Evolutionary conservation across 108 stramenopile genomes (phyloP).

Genomic region (Stephanodiscus minutulus): DNA sequence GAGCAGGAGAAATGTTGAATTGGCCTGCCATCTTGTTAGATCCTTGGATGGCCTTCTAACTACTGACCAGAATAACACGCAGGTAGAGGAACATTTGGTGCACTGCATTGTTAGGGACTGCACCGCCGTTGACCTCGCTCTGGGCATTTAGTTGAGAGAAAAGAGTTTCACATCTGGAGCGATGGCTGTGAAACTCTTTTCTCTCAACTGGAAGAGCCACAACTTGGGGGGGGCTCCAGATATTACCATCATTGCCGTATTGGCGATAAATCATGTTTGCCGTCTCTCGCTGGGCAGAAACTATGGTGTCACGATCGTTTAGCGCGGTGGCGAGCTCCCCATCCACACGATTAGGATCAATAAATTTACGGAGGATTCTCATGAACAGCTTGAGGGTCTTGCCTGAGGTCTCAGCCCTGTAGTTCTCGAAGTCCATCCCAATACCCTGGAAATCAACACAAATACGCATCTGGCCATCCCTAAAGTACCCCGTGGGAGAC

Average conservation of each 20-base stretch:
- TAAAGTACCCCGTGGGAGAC: neutral
- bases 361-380: neutral
- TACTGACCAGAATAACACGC: too few relatives aligned
- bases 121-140: too few relatives aligned
- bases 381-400: neutral
- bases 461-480: neutral
- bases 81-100: too few relatives aligned
- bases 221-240: neutral
- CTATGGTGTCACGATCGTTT: neutral
- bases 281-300: neutral
- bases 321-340: neutral
- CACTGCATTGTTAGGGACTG: too few relatives aligned
- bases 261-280: neutral
- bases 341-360: neutral
- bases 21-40: too few relatives aligned
- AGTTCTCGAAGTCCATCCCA: neutral
- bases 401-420: neutral
- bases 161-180: too few relatives aligned
- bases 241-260: neutral
- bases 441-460: neutral
- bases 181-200: too few relatives aligned
- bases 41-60: too few relatives aligned
- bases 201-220: too few relatives aligned
- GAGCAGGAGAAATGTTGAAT: too few relatives aligned
- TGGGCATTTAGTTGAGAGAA: too few relatives aligned